Evolutionary conservation across 345 rosid genomes (phyloP).

Genomic region (Citrus sp.): DNA sequence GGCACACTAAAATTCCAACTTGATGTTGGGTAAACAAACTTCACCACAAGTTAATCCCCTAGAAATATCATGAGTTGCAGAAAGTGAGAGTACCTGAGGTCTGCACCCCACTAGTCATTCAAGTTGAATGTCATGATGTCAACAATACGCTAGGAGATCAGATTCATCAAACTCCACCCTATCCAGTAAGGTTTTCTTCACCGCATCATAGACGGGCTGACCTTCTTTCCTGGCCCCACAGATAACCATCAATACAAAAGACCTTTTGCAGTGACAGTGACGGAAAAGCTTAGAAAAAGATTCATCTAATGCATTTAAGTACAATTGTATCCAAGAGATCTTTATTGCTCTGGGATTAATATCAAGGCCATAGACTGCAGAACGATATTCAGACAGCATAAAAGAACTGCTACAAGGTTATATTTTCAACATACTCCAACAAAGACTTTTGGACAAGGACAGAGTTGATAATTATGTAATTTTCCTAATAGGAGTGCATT

Average conservation of each 20-base stretch:
- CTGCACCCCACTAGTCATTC: slow-evolving; percentile 97
- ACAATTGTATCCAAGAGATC: slow-evolving; percentile 85
- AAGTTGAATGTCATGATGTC: slow-evolving; percentile 67
- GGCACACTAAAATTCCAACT: neutral
- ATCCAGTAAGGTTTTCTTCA: slow-evolving; percentile 89
- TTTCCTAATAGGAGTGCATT: neutral
- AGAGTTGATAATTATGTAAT: neutral
- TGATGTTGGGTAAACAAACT: slow-evolving; percentile 7
- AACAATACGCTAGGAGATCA: slow-evolving; percentile 79
- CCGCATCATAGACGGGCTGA: slow-evolving; percentile 68
- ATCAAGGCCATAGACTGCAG: slow-evolving; percentile 89
- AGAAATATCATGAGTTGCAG: neutral
- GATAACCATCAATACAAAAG: no score
- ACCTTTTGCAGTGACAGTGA: no score
- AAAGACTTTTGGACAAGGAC: neutral
- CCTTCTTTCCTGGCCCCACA: slow-evolving; percentile 30
- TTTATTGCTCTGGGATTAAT: slow-evolving; percentile 81
- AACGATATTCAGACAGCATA: slow-evolving; percentile 7
- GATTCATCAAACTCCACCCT: slow-evolving; percentile 94
- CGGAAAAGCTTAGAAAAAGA: no score
- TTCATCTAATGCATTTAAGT: slow-evolving; percentile 90
- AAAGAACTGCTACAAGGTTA: slow-evolving; percentile 10
- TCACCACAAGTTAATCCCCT: neutral
- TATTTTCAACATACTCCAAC: neutral
- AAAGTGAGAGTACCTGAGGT: slow-evolving; percentile 66